Percentiles rank a stretch among this genome's conserved stretches.
Evolutionary conservation across 176 grass and related monocot species (phyloP).

Genomic region (Aegilops tauschii): DNA sequence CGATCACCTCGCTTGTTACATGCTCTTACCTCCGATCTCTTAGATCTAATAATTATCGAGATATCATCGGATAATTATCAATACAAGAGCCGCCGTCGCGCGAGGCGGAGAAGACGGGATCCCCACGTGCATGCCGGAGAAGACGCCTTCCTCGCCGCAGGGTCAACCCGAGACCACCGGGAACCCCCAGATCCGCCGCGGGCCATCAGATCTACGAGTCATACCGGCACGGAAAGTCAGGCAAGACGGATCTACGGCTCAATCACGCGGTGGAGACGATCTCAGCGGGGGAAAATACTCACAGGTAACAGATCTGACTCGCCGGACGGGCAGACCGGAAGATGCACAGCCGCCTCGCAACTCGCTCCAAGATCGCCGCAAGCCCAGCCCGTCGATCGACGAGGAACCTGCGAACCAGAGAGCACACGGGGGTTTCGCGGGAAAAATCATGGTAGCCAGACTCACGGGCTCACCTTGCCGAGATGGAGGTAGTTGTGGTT

Average conservation of each 20-base stretch:
- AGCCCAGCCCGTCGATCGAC: not conserved
- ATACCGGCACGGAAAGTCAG: not conserved
- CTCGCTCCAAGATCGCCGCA: too few relatives aligned
- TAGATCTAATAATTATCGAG: slow-evolving; percentile 47
- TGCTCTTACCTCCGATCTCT: slow-evolving; percentile 30
- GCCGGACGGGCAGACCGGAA: not conserved
- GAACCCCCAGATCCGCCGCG: not conserved
- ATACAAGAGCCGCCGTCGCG: slow-evolving; percentile 30
- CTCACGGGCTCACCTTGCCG: not conserved
- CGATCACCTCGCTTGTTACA: slow-evolving; percentile 12
- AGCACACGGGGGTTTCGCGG: not conserved
- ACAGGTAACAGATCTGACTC: not conserved
- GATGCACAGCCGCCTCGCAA: not conserved
- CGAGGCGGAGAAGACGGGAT: not conserved
- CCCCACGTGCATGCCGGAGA: not conserved
- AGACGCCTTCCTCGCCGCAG: not conserved
- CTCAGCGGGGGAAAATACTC: not conserved
- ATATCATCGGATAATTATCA: slow-evolving; percentile 38
- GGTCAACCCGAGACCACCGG: too few relatives aligned
- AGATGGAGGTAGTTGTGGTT: not conserved
- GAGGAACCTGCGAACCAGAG: slow-evolving; percentile 7
- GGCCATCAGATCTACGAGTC: not conserved
- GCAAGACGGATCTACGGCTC: fast-evolving
- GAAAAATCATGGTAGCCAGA: not conserved
- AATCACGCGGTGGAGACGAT: not conserved